Evolutionary conservation across 768 basidiomycete species (phyloP).

Genomic region (Tulasnella sp.): DNA sequence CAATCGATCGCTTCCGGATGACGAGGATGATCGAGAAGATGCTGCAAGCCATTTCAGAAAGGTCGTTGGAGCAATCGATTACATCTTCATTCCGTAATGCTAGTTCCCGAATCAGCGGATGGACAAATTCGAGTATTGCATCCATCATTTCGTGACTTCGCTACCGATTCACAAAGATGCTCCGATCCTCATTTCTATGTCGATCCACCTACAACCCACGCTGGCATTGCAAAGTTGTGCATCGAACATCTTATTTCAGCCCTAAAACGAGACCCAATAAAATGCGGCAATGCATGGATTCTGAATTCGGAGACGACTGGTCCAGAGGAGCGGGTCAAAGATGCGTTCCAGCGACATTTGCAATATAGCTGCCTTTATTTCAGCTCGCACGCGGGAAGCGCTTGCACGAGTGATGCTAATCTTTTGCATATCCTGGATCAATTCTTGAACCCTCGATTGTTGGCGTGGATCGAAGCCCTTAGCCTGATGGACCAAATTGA

Average conservation of each 20-base stretch:
- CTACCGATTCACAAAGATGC: conserved; percentile 13
- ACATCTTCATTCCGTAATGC: conserved; percentile 22
- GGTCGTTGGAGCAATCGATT: conserved; percentile 25
- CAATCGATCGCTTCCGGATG: not conserved
- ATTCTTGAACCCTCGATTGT: not conserved
- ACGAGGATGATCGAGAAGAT: not conserved
- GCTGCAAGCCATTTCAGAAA: not conserved
- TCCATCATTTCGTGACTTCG: conserved; percentile 32
- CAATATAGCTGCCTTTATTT: conserved; percentile 21
- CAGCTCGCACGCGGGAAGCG: not conserved
- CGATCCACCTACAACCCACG: not conserved
- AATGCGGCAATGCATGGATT: not conserved
- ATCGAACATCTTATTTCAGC: not conserved
- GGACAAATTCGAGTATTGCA: conserved; percentile 24
- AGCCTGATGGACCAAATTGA: conserved; percentile 18
- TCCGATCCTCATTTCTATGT: conserved; percentile 1
- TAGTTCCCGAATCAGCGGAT: not conserved
- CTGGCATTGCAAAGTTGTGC: not conserved
- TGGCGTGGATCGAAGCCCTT: conserved; percentile 20
- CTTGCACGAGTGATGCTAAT: not conserved
- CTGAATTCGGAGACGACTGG: conserved; percentile 12
- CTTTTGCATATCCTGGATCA: not conserved
- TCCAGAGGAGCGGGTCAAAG: not conserved
- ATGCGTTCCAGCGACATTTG: conserved; percentile 2
- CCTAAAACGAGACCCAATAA: not conserved